phyloP scores from a whole-genome alignment of 805 yeast species.

The Yarrowia keelungensis region DNA sequence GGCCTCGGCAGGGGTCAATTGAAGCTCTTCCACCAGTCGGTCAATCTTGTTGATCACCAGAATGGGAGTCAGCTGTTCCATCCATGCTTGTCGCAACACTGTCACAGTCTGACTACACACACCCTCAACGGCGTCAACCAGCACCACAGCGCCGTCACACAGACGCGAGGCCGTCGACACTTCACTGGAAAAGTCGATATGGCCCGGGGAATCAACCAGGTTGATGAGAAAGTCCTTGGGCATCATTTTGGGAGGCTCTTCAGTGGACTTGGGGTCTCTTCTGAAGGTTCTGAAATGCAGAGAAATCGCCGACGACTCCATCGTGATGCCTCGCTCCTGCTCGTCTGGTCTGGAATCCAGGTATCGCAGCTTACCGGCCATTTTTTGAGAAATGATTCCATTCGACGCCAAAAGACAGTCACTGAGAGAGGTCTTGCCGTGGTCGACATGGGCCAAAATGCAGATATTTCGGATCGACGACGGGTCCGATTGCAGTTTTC shows the following conservation, averaged over 20 bases:
- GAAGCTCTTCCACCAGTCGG: constrained; percentile 80
- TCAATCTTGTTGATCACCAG: constrained; percentile 92
- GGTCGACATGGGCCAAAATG: constrained; percentile 97
- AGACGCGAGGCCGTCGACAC: constrained; percentile 94
- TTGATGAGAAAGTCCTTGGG: constrained; percentile 84
- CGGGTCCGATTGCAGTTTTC: constrained; percentile 72
- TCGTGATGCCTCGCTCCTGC: constrained; percentile 93
- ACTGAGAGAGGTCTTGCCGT: constrained; percentile 94
- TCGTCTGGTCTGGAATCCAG: constrained; percentile 95
- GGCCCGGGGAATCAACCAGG: constrained; percentile 98
- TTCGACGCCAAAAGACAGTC: constrained; percentile 93
- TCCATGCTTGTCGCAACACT: constrained; percentile 94
- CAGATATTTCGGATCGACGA: constrained; percentile 84
- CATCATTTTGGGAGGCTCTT: constrained; percentile 41
- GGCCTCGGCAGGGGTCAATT: constrained; percentile 83
- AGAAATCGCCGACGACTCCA: constrained; percentile 96
- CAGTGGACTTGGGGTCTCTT: constrained; percentile 48
- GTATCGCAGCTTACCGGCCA: constrained; percentile 95
- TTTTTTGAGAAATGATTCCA: constrained; percentile 91
- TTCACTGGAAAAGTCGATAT: constrained; percentile 94
- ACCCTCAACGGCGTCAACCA: constrained; percentile 97
- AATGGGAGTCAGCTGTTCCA: constrained; percentile 85
- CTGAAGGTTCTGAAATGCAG: constrained; percentile 74
- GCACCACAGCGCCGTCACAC: constrained; percentile 95
- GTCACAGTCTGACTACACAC: constrained; percentile 97